A percentile compares a stretch with the other conserved stretches of the same genome.
Conservation (phyloP, 805 yeast genomes). For the Saccharomycopsis fermentans region DNA sequence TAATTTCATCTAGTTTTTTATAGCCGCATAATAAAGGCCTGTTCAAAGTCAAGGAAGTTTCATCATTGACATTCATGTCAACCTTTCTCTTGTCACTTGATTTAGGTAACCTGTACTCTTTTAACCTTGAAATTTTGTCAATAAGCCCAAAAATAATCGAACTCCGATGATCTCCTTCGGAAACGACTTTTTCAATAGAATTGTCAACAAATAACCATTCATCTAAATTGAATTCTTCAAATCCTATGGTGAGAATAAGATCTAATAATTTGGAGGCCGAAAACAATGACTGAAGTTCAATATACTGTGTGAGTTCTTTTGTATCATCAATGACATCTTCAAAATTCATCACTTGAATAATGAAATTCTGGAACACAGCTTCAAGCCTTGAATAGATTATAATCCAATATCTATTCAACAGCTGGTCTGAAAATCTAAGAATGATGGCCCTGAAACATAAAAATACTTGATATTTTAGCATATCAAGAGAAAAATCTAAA, state of each 20-base stretch:
- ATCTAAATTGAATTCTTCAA: constrained; percentile 65
- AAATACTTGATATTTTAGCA: constrained; percentile 37
- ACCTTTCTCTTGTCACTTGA: constrained; percentile 20
- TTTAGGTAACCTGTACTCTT: constrained; percentile 29
- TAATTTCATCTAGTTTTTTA: constrained; percentile 29
- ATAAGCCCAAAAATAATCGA: constrained; percentile 29
- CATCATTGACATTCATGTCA: constrained; percentile 16
- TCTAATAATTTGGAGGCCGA: constrained; percentile 75
- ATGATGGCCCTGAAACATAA: constrained; percentile 55
- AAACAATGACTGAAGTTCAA: constrained; percentile 31
- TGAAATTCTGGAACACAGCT: constrained; percentile 34
- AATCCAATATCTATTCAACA: constrained; percentile 63
- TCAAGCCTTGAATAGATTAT: constrained; percentile 53
- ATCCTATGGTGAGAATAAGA: constrained; percentile 51
- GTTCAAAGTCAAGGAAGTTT: constrained; percentile 24
- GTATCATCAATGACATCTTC: constrained; percentile 15
- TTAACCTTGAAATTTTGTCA: constrained; percentile 35
- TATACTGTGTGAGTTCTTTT: constrained; percentile 23
- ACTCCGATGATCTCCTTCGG: not conserved
- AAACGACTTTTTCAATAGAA: constrained; percentile 45
- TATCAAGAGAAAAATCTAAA: constrained; percentile 24
- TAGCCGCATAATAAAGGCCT: constrained; percentile 26
- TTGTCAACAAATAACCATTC: constrained; percentile 85
- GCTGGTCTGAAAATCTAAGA: constrained; percentile 51
- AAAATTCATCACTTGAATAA: constrained; percentile 26